Evolutionary conservation across 2,329 filamentous ascomycete species (phyloP).

Genomic region (Lasiodiplodia hormozganensis): DNA sequence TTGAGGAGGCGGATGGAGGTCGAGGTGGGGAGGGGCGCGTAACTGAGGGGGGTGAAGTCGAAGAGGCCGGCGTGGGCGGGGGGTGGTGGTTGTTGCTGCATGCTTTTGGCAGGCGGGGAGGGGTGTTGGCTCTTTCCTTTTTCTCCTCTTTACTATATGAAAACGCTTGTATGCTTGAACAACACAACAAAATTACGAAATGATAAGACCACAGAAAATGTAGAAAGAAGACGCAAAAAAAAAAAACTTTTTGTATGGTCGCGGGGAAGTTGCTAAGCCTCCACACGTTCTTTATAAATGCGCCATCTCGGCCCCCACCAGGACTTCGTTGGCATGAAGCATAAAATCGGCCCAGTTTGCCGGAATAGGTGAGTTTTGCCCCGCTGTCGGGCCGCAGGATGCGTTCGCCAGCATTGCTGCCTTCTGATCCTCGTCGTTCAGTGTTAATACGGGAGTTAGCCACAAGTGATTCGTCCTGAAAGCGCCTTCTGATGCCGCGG

Average conservation of each 20-base stretch:
- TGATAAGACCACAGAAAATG: no score
- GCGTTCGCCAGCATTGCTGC: not conserved
- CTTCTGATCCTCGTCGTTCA: not conserved
- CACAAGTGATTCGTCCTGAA: no score
- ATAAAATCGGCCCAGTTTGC: not conserved
- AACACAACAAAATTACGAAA: no score
- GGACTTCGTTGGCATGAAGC: not conserved
- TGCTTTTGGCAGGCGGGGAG: not conserved
- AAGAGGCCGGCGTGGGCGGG: not conserved
- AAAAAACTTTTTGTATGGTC: no score
- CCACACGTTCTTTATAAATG: not conserved
- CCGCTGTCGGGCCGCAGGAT: not conserved
- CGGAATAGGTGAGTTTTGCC: not conserved
- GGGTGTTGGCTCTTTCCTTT: not conserved
- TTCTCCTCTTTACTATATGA: not conserved
- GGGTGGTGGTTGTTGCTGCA: not conserved
- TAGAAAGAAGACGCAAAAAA: no score
- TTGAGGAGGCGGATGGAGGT: slow-evolving; percentile 21
- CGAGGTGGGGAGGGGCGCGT: slow-evolving; percentile 1
- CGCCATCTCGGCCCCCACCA: not conserved
- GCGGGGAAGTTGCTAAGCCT: no score
- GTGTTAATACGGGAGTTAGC: no score
- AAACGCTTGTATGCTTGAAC: no score
- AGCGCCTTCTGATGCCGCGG: no score
- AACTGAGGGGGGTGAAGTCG: slow-evolving; percentile 2